phyloP scores from a whole-genome alignment of 768 basidiomycete species.

The Rhodotorula babjevae region DNA sequence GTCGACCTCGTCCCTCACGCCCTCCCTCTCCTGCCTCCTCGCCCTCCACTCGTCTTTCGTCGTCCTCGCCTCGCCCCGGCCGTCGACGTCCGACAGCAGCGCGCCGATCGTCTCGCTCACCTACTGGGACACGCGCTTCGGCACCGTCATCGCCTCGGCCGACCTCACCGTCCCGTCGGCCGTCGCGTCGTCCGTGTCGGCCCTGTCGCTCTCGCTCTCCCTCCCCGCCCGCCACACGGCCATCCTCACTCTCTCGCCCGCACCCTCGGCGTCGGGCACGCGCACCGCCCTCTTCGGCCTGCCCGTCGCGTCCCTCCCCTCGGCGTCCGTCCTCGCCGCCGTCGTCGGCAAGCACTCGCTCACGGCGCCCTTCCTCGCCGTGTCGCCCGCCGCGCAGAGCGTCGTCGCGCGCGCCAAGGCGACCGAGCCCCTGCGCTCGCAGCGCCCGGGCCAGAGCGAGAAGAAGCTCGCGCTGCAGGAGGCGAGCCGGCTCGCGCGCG shows the following conservation, averaged over 20 bases:
- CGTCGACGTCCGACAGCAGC: not conserved
- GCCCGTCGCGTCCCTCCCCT: conserved; percentile 30
- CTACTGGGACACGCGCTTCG: conserved; percentile 37
- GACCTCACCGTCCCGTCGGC: conserved; percentile 33
- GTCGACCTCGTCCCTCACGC: conserved; percentile 13
- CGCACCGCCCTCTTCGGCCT: conserved; percentile 32
- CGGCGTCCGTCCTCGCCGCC: conserved; percentile 36
- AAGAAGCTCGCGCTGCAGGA: conserved; percentile 14
- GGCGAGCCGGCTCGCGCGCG: conserved; percentile 8
- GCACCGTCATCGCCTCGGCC: conserved; percentile 26
- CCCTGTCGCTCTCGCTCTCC: conserved; percentile 11
- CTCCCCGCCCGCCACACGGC: conserved; percentile 20
- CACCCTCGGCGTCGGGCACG: not conserved
- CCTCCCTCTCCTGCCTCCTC: conserved; percentile 14
- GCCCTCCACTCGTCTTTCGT: conserved; percentile 37
- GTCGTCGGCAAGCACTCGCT: conserved; percentile 38
- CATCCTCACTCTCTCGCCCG: conserved; percentile 13
- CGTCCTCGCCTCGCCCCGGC: conserved; percentile 16
- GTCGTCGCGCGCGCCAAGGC: conserved; percentile 19
- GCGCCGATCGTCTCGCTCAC: conserved; percentile 17
- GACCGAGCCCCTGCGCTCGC: conserved; percentile 24
- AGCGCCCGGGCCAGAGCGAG: not conserved
- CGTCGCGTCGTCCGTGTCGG: conserved; percentile 13
- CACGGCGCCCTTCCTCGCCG: conserved; percentile 28
- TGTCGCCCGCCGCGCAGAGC: conserved; percentile 2